phyloP scores from a whole-genome alignment of 352 stramenopile genomes.

The Pythium coloratum region DNA sequence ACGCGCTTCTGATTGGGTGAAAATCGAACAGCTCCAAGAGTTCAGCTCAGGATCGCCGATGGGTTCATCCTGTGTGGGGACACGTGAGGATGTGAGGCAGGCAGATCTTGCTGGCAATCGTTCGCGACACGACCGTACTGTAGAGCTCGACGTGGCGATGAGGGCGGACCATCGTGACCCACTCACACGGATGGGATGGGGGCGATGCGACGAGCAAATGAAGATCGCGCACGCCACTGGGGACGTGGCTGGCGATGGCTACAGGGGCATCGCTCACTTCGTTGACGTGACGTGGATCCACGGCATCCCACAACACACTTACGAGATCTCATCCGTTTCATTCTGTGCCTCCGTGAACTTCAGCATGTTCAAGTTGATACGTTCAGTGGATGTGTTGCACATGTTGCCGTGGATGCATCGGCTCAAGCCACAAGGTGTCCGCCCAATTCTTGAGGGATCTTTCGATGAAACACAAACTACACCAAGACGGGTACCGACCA shows the following conservation, averaged over 20 bases:
- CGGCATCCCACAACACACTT: not conserved
- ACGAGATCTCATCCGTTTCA: conserved; percentile 1
- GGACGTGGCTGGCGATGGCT: not conserved
- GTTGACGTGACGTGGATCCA: not conserved
- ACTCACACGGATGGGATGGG: not conserved
- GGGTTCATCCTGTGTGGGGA: no score
- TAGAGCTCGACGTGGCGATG: not conserved
- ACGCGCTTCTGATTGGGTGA: not conserved
- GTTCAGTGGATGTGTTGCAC: not conserved
- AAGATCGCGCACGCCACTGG: not conserved
- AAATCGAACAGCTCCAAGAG: not conserved
- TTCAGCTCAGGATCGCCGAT: not conserved
- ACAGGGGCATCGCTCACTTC: not conserved
- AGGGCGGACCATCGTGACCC: not conserved
- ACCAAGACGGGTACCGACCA: not conserved
- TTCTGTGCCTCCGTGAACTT: not conserved
- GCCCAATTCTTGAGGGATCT: not conserved
- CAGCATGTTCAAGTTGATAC: not conserved
- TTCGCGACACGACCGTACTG: not conserved
- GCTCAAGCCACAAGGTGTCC: not conserved
- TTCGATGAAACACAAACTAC: not conserved
- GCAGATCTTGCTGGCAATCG: not conserved
- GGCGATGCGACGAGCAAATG: not conserved
- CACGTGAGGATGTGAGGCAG: not conserved
- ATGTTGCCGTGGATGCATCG: not conserved